These are phyloP conservation scores for Lathyrus oleraceus DNA, from an alignment of 306 rosid genomes.

Conservation along the genomic window DNA sequence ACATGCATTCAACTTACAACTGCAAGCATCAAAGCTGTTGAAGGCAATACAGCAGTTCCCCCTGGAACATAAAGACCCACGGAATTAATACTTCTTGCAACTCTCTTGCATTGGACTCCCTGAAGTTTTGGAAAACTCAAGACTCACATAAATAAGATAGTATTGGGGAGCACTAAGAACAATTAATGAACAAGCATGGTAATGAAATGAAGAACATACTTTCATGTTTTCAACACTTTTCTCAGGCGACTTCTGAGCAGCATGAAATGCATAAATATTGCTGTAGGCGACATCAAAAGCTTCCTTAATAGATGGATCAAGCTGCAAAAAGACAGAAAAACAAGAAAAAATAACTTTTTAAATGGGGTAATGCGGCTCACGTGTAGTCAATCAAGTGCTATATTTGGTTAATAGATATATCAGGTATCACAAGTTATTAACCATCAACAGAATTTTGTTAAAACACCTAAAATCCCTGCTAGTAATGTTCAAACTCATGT, in stretches of 20 bases:
- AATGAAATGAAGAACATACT: conserved; percentile 46
- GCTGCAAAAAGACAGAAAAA: conserved; percentile 51
- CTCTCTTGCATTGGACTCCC: conserved; percentile 98
- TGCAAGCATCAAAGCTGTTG: conserved; percentile 97
- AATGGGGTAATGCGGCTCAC: neutral
- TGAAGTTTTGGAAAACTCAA: conserved; percentile 44
- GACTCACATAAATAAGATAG: conserved; percentile 28
- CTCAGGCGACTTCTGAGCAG: conserved; percentile 78
- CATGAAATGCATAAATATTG: conserved; percentile 92
- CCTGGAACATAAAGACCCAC: conserved; percentile 99
- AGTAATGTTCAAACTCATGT: neutral
- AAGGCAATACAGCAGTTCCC: conserved; percentile 98
- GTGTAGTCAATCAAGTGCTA: neutral
- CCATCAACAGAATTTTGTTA: neutral
- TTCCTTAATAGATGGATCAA: conserved; percentile 66
- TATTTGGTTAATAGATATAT: neutral
- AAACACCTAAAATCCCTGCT: neutral
- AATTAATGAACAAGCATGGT: conserved; percentile 4
- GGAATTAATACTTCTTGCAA: conserved; percentile 91
- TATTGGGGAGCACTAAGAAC: conserved; percentile 13
- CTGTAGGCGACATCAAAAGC: conserved; percentile 90
- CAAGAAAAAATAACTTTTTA: neutral
- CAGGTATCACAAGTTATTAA: neutral
- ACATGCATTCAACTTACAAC: conserved; percentile 64
- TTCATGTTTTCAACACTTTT: conserved; percentile 86